Percentiles rank a stretch among this genome's conserved stretches.
Evolutionary conservation across 306 rosid genomes (phyloP).

Genomic region (Pachyrhizus erosus): DNA sequence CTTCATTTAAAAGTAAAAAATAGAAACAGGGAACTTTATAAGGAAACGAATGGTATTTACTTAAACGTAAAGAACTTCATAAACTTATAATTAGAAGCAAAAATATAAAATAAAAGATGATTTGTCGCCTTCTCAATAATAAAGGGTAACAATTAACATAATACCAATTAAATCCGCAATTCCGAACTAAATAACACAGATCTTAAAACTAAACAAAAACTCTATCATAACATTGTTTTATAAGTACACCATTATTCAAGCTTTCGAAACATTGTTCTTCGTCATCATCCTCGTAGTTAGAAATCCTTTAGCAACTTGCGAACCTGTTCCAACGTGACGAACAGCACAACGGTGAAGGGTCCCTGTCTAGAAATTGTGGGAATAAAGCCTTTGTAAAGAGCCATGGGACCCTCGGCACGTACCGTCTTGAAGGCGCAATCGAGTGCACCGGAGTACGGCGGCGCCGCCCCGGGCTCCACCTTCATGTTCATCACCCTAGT

Average conservation of each 20-base stretch:
- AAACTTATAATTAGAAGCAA: background rate
- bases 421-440: slow-evolving; percentile 74
- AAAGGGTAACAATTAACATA: background rate
- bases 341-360: slow-evolving; percentile 75
- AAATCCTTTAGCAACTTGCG: slow-evolving; percentile 75
- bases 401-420: slow-evolving; percentile 69
- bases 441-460: slow-evolving; percentile 62
- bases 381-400: slow-evolving; percentile 76
- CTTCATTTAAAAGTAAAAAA: background rate
- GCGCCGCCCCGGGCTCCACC: slow-evolving; percentile 60
- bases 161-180: background rate
- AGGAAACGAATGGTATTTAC: background rate
- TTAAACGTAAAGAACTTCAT: background rate
- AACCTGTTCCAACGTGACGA: slow-evolving; percentile 75
- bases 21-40: background rate
- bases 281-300: slow-evolving; percentile 40
- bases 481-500: slow-evolving; percentile 86
- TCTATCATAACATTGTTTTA: background rate
- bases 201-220: background rate
- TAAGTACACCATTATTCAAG: background rate
- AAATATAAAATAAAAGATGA: background rate
- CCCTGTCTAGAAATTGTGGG: slow-evolving; percentile 80
- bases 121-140: background rate
- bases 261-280: background rate
- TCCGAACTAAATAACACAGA: background rate